Percentiles rank a stretch among this genome's conserved stretches.
phyloP scores from a whole-genome alignment of 495 filamentous ascomycete species.

The Penicillium paradoxum region DNA sequence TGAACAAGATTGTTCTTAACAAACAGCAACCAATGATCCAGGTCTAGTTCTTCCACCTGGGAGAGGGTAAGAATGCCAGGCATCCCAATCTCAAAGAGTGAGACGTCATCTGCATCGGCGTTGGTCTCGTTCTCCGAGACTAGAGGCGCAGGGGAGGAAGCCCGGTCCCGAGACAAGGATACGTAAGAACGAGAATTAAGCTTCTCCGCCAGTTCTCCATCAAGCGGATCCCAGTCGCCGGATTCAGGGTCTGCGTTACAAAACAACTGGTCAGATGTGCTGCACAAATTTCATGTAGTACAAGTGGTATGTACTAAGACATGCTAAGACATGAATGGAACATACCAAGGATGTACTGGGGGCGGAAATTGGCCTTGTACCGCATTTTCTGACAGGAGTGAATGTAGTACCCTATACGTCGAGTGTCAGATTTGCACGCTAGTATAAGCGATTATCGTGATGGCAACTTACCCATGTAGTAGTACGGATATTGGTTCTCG shows the following conservation, averaged over 20 bases:
- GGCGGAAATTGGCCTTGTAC: slow-evolving; percentile 85
- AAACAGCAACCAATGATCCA: slow-evolving; percentile 54
- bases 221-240: slow-evolving; percentile 68
- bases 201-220: slow-evolving; percentile 57
- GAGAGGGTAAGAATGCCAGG: slow-evolving; percentile 68
- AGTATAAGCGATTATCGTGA: slow-evolving; percentile 6
- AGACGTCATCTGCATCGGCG: slow-evolving; percentile 40
- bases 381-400: slow-evolving; percentile 71
- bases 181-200: slow-evolving; percentile 66
- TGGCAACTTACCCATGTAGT: slow-evolving; percentile 64
- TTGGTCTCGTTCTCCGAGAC: slow-evolving; percentile 28
- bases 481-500: slow-evolving; percentile 68
- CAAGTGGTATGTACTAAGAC: background rate
- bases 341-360: slow-evolving; percentile 71
- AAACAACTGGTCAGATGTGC: background rate
- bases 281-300: background rate
- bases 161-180: slow-evolving; percentile 53
- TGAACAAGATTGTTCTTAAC: slow-evolving; percentile 39
- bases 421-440: background rate
- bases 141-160: slow-evolving; percentile 5
- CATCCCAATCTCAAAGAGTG: slow-evolving; percentile 66
- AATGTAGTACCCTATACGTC: slow-evolving; percentile 58
- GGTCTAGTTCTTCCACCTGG: slow-evolving; percentile 56
- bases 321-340: no score
- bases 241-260: slow-evolving; percentile 59